These are phyloP conservation scores for Heliocybe sulcata DNA, from an alignment of 1,284 basidiomycete species.

Conservation along the genomic window DNA sequence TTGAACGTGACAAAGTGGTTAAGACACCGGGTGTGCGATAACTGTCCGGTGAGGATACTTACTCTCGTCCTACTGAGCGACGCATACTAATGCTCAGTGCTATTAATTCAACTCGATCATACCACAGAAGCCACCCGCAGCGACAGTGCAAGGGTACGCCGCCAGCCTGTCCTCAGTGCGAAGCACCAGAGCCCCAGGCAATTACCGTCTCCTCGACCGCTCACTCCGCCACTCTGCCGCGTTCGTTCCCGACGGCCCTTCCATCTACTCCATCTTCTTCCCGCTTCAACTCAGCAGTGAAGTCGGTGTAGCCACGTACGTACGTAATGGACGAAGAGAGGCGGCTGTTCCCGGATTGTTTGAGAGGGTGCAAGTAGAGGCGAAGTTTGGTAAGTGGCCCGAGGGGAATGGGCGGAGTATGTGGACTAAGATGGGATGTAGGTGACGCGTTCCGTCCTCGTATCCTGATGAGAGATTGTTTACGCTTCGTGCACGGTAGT, in stretches of 20 bases:
- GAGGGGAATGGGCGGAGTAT: not conserved
- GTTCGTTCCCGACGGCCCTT: too few species aligned
- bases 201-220: not conserved
- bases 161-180: not conserved
- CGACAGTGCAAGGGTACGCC: not conserved
- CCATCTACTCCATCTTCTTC: too few species aligned
- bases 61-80: not conserved
- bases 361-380: not conserved
- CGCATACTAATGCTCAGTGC: too few species aligned
- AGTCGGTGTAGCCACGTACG: not conserved
- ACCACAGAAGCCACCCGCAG: not conserved
- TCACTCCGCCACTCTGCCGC: too few species aligned
- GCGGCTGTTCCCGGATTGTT: not conserved
- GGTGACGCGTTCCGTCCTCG: not conserved
- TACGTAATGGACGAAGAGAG: not conserved
- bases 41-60: not conserved
- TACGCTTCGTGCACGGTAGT: too few species aligned
- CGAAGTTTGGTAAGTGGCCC: not conserved
- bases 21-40: slow-evolving; percentile 1
- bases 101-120: not conserved
- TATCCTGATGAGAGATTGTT: not conserved
- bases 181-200: not conserved
- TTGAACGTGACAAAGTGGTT: not conserved
- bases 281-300: not conserved
- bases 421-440: not conserved